Percentiles rank a stretch among this genome's conserved stretches.
phyloP scores from a whole-genome alignment of 179 eudicot genomes.

The Actinidia arguta region DNA sequence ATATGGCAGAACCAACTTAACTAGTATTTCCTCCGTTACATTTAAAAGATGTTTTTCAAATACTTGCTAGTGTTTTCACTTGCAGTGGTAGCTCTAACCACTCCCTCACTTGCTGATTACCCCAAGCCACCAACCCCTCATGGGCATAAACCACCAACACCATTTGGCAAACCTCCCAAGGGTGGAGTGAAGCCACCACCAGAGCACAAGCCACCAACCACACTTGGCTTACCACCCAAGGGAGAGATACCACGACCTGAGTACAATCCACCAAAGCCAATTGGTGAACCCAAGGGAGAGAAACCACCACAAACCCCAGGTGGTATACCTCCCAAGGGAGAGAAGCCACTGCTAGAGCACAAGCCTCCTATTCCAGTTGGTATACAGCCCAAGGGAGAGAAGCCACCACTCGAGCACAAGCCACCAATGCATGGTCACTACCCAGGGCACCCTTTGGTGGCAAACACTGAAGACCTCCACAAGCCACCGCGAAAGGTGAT shows the following conservation, averaged over 20 bases:
- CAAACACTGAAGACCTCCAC: neutral
- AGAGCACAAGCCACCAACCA: conserved; percentile 5
- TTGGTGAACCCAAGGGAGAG: neutral
- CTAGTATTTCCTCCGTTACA: neutral
- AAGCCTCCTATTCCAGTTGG: conserved; percentile 14
- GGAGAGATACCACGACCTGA: no score
- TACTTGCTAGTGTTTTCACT: conserved; percentile 6
- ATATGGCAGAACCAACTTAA: neutral
- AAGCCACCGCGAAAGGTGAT: neutral
- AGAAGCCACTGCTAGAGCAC: conserved; percentile 12
- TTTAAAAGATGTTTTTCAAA: neutral
- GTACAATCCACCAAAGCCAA: neutral
- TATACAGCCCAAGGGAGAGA: conserved; percentile 15
- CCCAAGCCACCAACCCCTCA: neutral
- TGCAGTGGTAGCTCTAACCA: conserved; percentile 21
- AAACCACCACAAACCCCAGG: conserved; percentile 14
- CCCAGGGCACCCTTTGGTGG: conserved; percentile 11
- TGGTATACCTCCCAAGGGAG: conserved; percentile 5
- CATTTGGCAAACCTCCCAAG: neutral
- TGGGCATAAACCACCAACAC: neutral
- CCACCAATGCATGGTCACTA: conserved; percentile 16
- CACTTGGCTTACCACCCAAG: no score
- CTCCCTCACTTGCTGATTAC: conserved; percentile 11
- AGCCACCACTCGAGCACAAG: conserved; percentile 17
- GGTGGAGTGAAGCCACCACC: neutral